Base-by-base conservation (phyloP, 768 basidiomycete species). In the Rhizopogon vinicolor region DNA sequence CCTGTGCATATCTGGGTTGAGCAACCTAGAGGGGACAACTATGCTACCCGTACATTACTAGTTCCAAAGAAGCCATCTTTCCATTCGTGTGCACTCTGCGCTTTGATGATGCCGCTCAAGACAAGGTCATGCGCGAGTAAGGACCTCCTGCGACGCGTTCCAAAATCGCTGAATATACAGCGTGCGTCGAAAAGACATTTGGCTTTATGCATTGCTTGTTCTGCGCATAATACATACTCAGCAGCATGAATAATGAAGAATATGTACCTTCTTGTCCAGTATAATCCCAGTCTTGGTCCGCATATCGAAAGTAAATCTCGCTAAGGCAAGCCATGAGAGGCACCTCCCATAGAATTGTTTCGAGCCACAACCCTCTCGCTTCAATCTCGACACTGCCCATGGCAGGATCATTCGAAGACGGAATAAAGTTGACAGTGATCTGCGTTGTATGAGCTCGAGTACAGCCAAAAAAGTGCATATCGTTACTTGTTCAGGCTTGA, bases 341-440 rank as follows among this genome's bases (percentile, higher is more conserved):
- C 1, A 98, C 93, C 73, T 98, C 97, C 86, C 96, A 99, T 28
- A 97, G 74, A 55, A 98, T 96, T 7, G 90, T 80, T 60, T 94
- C 91, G 0, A 72, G 72, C 93, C 93, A 95, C 5, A 78, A 78
- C 7, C 92, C 94, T 29, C 64, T 64, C 5, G 83, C 81, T 58
- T 85, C 83, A 52, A 99, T 88, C 62, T 91, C 83, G 37, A 95
- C 71, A 37, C 72, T 68, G 4, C 93, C 95, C 54, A 68, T 64
- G 51, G 74, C 68, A 46, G 72, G 73, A 40, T 84, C 79, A 5
- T 74, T 68, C 3, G 78, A 76, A 22, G 75, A 58, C 0, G 91
- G 89, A 7, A 79, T 66, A 70, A 93, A 94, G 7, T 68, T 73
- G 59, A 88, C 71, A 40, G 71, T 70, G 46, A 94, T 83, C 72